phyloP scores from a whole-genome alignment of 2,329 filamentous ascomycete species.

The Alternaria longipes region DNA sequence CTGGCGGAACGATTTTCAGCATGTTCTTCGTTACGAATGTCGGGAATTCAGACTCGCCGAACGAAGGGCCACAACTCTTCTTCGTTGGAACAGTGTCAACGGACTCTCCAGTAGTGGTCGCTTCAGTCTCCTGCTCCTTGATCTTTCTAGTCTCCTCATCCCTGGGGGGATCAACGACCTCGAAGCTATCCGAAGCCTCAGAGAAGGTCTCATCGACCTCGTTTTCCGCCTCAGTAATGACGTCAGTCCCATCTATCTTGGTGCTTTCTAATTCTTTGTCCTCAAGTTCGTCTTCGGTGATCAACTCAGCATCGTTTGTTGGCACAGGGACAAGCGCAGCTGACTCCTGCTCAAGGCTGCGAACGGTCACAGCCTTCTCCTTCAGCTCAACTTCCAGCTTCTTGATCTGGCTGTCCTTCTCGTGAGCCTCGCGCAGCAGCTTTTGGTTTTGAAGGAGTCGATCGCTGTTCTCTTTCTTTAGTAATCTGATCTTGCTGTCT shows the following conservation, averaged over 20 bases:
- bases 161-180: background rate
- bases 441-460: constrained; percentile 24
- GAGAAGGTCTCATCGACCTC: background rate
- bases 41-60: constrained; percentile 6
- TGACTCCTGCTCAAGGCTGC: constrained; percentile 15
- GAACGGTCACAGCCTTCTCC: constrained; percentile 15
- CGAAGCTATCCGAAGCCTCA: background rate
- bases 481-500: background rate
- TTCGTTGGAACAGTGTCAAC: background rate
- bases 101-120: background rate
- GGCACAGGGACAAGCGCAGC: background rate
- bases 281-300: background rate
- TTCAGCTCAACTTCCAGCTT: constrained; percentile 24
- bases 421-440: constrained; percentile 21
- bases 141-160: background rate
- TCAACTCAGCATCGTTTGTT: background rate
- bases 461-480: constrained; percentile 15
- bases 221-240: background rate
- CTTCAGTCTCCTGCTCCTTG: background rate
- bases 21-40: constrained; percentile 28
- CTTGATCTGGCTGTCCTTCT: constrained; percentile 28
- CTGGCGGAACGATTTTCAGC: constrained; percentile 29
- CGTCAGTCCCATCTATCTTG: background rate
- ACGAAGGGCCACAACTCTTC: constrained; percentile 1
- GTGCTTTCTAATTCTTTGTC: background rate